Evolutionary conservation across 2,329 filamentous ascomycete genomes (phyloP).

Genomic region (Penicillium aurantiogriseum): DNA sequence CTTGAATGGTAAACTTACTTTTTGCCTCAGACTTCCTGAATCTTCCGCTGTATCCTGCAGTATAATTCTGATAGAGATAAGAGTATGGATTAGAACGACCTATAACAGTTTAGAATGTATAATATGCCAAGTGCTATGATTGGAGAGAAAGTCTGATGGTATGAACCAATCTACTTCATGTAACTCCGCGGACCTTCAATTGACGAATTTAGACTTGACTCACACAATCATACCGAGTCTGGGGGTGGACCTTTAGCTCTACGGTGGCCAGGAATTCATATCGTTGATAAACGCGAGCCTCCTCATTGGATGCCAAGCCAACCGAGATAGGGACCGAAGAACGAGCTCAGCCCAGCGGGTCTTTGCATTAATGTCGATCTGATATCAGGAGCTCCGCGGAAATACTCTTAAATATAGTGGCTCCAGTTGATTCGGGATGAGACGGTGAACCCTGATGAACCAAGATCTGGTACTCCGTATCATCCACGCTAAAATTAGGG

Average conservation of each 20-base stretch:
- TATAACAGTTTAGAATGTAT: slow-evolving; percentile 4
- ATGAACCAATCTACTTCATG: neutral
- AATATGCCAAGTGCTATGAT: neutral
- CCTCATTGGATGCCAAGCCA: slow-evolving; percentile 22
- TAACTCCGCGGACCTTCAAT: slow-evolving; percentile 20
- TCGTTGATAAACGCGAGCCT: slow-evolving; percentile 23
- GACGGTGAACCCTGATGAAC: neutral
- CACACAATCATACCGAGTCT: neutral
- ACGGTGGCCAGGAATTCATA: neutral
- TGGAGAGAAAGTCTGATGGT: slow-evolving; percentile 1
- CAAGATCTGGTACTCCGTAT: neutral
- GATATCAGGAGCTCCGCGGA: slow-evolving; percentile 20
- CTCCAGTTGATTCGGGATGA: too few species aligned
- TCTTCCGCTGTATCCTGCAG: neutral
- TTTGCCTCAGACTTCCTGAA: neutral
- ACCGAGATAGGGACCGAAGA: slow-evolving; percentile 15
- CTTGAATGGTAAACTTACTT: neutral
- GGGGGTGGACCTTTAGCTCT: neutral
- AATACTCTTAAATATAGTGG: slow-evolving; percentile 16
- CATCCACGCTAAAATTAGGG: neutral
- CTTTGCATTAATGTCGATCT: slow-evolving; percentile 3
- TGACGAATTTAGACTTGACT: neutral
- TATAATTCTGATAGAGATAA: slow-evolving; percentile 13
- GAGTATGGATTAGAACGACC: neutral
- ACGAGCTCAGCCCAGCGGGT: slow-evolving; percentile 5